These are phyloP conservation scores for Lachancea dasiensis DNA, from an alignment of 805 yeast genomes.

Conservation along the genomic window DNA sequence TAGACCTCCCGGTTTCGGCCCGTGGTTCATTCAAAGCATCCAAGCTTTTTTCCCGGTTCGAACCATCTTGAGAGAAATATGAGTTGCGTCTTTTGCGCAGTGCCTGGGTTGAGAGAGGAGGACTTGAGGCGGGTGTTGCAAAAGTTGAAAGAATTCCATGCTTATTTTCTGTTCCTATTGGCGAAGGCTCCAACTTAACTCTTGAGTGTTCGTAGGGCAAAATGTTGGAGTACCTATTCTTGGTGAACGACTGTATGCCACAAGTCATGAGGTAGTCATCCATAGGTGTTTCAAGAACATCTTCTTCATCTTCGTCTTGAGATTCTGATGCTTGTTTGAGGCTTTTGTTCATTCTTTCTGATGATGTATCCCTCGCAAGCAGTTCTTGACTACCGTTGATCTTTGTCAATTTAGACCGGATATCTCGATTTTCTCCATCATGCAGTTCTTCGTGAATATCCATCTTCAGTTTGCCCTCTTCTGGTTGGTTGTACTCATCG, in stretches of 20 bases:
- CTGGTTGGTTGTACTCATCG: slow-evolving; percentile 10
- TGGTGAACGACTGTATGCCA: slow-evolving; percentile 72
- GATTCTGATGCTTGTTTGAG: background rate
- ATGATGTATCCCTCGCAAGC: background rate
- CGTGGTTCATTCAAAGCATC: background rate
- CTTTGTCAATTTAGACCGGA: slow-evolving; percentile 5
- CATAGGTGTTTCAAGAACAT: slow-evolving; percentile 22
- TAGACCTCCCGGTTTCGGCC: background rate
- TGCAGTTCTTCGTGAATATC: slow-evolving; percentile 13
- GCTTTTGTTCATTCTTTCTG: background rate
- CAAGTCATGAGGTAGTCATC: slow-evolving; percentile 43
- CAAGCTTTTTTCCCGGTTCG: background rate
- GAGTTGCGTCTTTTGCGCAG: slow-evolving; percentile 10
- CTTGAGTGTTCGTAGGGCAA: slow-evolving; percentile 81
- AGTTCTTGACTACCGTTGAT: background rate
- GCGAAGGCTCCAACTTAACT: slow-evolving; percentile 43
- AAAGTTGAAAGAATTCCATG: background rate
- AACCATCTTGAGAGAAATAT: slow-evolving; percentile 8
- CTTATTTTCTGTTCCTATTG: slow-evolving; percentile 15
- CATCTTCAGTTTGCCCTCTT: slow-evolving; percentile 9
- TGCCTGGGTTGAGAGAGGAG: slow-evolving; percentile 4
- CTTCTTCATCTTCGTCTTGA: slow-evolving; percentile 9
- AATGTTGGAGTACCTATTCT: slow-evolving; percentile 82
- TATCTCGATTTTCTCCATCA: slow-evolving; percentile 9
- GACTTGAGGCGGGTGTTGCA: slow-evolving; percentile 1